phyloP scores from a whole-genome alignment of 345 rosid genomes.

The Melastoma malabathricum region DNA sequence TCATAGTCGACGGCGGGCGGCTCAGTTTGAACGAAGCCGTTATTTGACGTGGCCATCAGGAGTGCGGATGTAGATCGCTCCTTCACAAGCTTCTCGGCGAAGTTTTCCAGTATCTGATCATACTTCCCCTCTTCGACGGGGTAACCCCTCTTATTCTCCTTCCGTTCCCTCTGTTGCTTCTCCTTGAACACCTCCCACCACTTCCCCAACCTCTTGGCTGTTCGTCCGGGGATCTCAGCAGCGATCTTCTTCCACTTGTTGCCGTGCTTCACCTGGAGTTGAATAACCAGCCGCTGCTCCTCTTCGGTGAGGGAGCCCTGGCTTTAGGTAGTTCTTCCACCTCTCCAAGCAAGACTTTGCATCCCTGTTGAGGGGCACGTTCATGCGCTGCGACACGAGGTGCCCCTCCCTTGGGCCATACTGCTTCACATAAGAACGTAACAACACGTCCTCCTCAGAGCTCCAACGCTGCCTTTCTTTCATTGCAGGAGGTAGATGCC shows the following conservation, averaged over 20 bases:
- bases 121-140: slow-evolving; percentile 83
- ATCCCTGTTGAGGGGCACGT: slow-evolving; percentile 65
- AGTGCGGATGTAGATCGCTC: slow-evolving; percentile 42
- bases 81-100: slow-evolving; percentile 88
- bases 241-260: slow-evolving; percentile 99
- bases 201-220: slow-evolving; percentile 89
- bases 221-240: slow-evolving; percentile 88
- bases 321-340: slow-evolving; percentile 97
- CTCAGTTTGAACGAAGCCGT: slow-evolving; percentile 50
- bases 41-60: slow-evolving; percentile 68
- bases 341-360: slow-evolving; percentile 92
- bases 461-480: slow-evolving; percentile 99
- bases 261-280: slow-evolving; percentile 87
- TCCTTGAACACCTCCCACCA: slow-evolving; percentile 99
- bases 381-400: slow-evolving; percentile 89
- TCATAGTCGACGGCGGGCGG: slow-evolving; percentile 25
- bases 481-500: slow-evolving; percentile 62
- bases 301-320: slow-evolving; percentile 90
- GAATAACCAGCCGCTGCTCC: slow-evolving; percentile 84
- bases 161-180: slow-evolving; percentile 84
- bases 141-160: slow-evolving; percentile 51
- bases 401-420: slow-evolving; percentile 97
- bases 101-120: slow-evolving; percentile 79
- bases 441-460: slow-evolving; percentile 86
- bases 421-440: slow-evolving; percentile 81